Base-by-base conservation (phyloP, 306 rosid species). In the Trifolium dubium region DNA sequence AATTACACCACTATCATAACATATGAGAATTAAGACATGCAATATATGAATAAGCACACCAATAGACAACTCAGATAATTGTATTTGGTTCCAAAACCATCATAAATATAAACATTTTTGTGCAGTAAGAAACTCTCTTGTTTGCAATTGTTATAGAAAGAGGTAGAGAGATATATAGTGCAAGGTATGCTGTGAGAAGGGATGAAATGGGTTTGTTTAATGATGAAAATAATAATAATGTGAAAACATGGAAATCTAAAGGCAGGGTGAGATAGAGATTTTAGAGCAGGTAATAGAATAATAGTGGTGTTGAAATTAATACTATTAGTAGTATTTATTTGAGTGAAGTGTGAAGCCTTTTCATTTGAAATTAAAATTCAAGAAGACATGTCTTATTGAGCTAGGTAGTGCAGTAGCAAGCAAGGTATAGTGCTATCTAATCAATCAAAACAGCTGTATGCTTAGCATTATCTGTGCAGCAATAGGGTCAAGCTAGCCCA, bases 401-500 rank as follows among this genome's bases (percentile, higher is more conserved):
- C 31, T 23, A 23, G 23, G 23, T 23, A 23, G 23, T 23, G 32
- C 14, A 19, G 60, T 54, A 29, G 64, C 37, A 28, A 29, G 64
- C 23, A 23, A 23, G 23, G 23, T 23, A 1, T 58, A 58, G 64
- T 58, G 35, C 35, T 4, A 58, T 86, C 90, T 82, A 77, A 61
- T 85, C 88, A 82, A 37, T 37, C 9, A 37, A 37, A 74, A 89
- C 86, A 89, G 93, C 89, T 83, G 84, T 81, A 78, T 23, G 76
- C 78, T 70, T 32, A 6, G 6, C 69, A 32, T 40, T 64, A 46
- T 78, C 18, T 55, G 35, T 55, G n/a, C 62, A 55, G 13, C 28
- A 8, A 54, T 19, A 28, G 64, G 37, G 64, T 58, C 64, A 58
- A 58, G 37, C 17, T 58, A 58, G 64, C 64, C 64, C 35, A 28